A percentile compares a stretch with the other conserved stretches of the same genome.
phyloP scores from a whole-genome alignment of 2,329 filamentous ascomycete genomes.

The Zasmidium angulare region DNA sequence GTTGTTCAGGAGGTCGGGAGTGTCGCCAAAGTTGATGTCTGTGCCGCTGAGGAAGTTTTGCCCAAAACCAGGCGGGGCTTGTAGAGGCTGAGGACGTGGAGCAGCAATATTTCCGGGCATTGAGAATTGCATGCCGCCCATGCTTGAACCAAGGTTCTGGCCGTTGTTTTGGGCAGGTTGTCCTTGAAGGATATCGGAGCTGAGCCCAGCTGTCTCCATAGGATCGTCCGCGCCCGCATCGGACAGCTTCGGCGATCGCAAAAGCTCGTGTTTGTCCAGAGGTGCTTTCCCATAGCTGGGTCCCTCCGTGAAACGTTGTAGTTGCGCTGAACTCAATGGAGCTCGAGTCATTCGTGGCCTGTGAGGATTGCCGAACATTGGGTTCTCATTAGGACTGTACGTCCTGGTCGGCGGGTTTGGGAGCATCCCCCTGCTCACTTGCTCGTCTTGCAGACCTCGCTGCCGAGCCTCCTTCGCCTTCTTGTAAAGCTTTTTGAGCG shows the following conservation, averaged over 20 bases:
- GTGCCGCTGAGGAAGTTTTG: conserved; percentile 15
- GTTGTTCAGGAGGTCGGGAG: conserved; percentile 5
- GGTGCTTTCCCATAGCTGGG: conserved; percentile 34
- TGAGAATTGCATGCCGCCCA: conserved; percentile 1
- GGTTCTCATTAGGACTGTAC: conserved; percentile 36
- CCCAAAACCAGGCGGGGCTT: conserved; percentile 9
- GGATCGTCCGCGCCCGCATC: conserved; percentile 18
- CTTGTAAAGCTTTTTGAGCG: conserved; percentile 60
- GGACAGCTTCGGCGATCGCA: conserved; percentile 31
- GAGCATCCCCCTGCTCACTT: conserved; percentile 21
- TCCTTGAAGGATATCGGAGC: conserved; percentile 12
- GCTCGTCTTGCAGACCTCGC: conserved; percentile 48
- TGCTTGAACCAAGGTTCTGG: not conserved
- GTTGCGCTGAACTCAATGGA: conserved; percentile 35
- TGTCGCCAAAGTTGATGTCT: conserved; percentile 17
- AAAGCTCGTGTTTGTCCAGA: conserved; percentile 33
- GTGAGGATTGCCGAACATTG: conserved; percentile 34
- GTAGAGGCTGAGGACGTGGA: conserved; percentile 8
- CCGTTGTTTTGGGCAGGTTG: conserved; percentile 5
- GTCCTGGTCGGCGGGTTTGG: conserved; percentile 22
- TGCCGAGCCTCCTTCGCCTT: conserved; percentile 57
- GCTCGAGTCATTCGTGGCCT: conserved; percentile 31
- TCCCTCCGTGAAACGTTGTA: conserved; percentile 34
- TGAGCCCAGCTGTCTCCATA: conserved; percentile 12
- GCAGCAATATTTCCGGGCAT: conserved; percentile 6